phyloP scores from a whole-genome alignment of 305 asterid genomes.

The Solanum chacoense region DNA sequence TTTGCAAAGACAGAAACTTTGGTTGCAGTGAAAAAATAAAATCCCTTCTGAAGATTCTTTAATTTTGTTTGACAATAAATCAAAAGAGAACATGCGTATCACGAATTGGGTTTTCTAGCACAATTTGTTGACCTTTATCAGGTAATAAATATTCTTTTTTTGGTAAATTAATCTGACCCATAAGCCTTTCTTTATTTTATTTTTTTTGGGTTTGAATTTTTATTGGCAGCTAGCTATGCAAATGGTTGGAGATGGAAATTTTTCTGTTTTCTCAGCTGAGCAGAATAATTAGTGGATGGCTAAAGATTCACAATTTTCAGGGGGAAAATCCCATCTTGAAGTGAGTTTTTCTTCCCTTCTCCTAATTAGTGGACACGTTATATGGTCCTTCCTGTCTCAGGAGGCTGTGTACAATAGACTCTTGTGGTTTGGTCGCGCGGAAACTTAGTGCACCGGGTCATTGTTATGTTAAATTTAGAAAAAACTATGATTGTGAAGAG shows the following conservation, averaged over 20 bases:
- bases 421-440: neutral
- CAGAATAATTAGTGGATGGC: conserved; percentile 22
- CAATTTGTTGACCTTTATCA: conserved; percentile 28
- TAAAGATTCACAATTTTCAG: conserved; percentile 12
- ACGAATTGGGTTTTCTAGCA: conserved; percentile 12
- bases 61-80: neutral
- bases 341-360: conserved; percentile 13
- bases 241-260: conserved; percentile 22
- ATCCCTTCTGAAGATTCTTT: neutral
- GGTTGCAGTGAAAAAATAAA: neutral
- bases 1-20: neutral
- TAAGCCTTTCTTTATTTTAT: neutral
- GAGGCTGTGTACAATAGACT: neutral
- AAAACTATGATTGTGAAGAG: neutral
- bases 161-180: neutral
- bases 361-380: neutral
- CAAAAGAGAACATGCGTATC: conserved; percentile 9
- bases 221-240: conserved; percentile 17
- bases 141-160: conserved; percentile 1
- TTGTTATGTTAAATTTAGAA: neutral
- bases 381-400: neutral
- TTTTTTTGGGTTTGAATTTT: neutral
- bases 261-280: conserved; percentile 4
- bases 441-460: neutral
- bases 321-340: conserved; percentile 28